These are phyloP conservation scores for Aspergillus bombycis DNA, from an alignment of 2,329 filamentous ascomycete genomes.

Conservation along the genomic window DNA sequence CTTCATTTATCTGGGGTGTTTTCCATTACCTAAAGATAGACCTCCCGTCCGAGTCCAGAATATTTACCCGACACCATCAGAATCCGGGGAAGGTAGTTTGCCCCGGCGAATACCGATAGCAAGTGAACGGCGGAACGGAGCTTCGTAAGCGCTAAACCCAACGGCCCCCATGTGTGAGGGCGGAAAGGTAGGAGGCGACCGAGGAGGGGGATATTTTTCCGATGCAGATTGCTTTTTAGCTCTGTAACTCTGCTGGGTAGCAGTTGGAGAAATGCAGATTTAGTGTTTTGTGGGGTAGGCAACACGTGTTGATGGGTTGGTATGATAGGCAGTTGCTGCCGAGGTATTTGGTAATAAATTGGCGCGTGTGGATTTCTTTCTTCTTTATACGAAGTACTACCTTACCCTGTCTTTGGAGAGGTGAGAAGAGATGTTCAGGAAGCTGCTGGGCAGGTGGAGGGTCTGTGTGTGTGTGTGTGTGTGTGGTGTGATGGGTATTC, in stretches of 20 bases:
- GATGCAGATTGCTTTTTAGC: not conserved
- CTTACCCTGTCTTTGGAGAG: not conserved
- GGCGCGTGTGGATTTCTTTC: not conserved
- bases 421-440: not conserved
- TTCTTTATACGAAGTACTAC: not conserved
- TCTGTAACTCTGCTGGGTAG: not conserved
- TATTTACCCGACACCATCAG: conserved; percentile 18
- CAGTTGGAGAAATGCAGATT: not conserved
- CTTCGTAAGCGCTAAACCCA: not conserved
- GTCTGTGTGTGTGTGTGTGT: not conserved
- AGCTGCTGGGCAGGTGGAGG: not conserved
- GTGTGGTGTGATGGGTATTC: not conserved
- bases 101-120: conserved; percentile 7
- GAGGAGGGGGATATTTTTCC: not conserved
- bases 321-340: not conserved
- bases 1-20: not conserved
- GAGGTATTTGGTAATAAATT: conserved; percentile 2
- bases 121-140: not conserved
- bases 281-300: not conserved
- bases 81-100: not conserved
- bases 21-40: conserved; percentile 1
- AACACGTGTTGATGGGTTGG: conserved; percentile 1
- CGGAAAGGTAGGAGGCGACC: not conserved
- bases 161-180: not conserved
- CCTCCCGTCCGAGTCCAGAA: conserved; percentile 20